Percentiles rank a stretch among this genome's conserved stretches.
These are phyloP conservation scores for Nepenthes alata DNA, from an alignment of 179 eudicot species.

Conservation along the genomic window DNA sequence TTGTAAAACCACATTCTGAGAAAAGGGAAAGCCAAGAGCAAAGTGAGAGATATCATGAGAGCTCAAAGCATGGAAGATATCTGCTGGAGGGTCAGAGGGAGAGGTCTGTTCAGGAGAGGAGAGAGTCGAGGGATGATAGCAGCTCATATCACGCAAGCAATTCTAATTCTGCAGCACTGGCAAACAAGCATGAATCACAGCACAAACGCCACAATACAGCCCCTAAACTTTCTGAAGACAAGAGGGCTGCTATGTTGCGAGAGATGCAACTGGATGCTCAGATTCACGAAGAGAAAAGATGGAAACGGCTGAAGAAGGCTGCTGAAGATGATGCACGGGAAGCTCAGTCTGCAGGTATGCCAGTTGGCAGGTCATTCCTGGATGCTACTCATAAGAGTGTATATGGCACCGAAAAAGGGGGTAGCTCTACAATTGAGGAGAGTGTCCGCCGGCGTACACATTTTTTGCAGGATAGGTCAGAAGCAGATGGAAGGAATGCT, in stretches of 20 bases:
- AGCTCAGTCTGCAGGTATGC: constrained; percentile 19
- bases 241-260: constrained; percentile 66
- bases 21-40: constrained; percentile 13
- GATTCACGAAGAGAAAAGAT: constrained; percentile 78
- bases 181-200: constrained; percentile 26
- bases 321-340: constrained; percentile 73
- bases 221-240: constrained; percentile 67
- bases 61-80: constrained; percentile 14
- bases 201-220: constrained; percentile 30
- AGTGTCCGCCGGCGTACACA: constrained; percentile 81
- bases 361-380: constrained; percentile 51
- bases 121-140: constrained; percentile 12
- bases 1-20: constrained; percentile 10
- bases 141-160: constrained; percentile 9
- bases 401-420: constrained; percentile 85
- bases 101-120: constrained; percentile 9
- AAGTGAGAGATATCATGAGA: constrained; percentile 18
- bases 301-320: constrained; percentile 82
- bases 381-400: constrained; percentile 65
- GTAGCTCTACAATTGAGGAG: constrained; percentile 82
- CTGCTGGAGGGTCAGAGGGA: constrained; percentile 10
- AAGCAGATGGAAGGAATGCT: constrained; percentile 60
- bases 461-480: constrained; percentile 60
- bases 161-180: constrained; percentile 15
- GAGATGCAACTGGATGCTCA: constrained; percentile 95